A percentile compares a stretch with the other conserved stretches of the same genome.
phyloP scores from a whole-genome alignment of 129 eudicot species.

The Pulicaria dysenterica region DNA sequence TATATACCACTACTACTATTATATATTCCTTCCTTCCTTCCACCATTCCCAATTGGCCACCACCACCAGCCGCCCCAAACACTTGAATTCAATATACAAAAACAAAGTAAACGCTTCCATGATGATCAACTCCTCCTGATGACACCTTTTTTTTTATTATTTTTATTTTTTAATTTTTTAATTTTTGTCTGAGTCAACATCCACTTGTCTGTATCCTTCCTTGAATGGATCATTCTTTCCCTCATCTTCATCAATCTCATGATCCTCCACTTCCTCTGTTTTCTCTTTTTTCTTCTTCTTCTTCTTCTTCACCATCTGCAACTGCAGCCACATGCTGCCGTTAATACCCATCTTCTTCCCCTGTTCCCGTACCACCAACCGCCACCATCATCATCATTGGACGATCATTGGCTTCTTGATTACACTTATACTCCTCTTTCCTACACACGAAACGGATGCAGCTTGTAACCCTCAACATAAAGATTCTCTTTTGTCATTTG shows the following conservation, averaged over 20 bases:
- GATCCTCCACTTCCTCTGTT: not conserved
- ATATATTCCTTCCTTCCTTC: no score
- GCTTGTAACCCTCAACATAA: slow-evolving; percentile 40
- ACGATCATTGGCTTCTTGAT: not conserved
- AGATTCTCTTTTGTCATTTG: slow-evolving; percentile 38
- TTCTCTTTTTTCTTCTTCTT: not conserved
- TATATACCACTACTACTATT: no score
- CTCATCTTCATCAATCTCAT: slow-evolving; percentile 4
- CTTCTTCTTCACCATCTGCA: not conserved
- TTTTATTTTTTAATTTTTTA: not conserved
- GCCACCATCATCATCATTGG: not conserved
- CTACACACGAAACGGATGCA: slow-evolving; percentile 16
- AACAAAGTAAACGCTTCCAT: slow-evolving; percentile 53
- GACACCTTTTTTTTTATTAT: not conserved
- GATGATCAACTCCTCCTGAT: slow-evolving; percentile 16
- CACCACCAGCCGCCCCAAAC: slow-evolving; percentile 11
- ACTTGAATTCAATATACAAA: not conserved
- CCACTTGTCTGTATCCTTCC: slow-evolving; percentile 29
- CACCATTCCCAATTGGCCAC: no score
- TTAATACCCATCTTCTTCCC: no score
- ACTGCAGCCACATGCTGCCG: not conserved
- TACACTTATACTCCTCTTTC: slow-evolving; percentile 8
- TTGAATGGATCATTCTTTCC: slow-evolving; percentile 7
- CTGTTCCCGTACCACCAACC: no score
- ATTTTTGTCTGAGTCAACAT: slow-evolving; percentile 51